phyloP scores from a whole-genome alignment of 2,329 filamentous ascomycete species.

The Venturia asperata region DNA sequence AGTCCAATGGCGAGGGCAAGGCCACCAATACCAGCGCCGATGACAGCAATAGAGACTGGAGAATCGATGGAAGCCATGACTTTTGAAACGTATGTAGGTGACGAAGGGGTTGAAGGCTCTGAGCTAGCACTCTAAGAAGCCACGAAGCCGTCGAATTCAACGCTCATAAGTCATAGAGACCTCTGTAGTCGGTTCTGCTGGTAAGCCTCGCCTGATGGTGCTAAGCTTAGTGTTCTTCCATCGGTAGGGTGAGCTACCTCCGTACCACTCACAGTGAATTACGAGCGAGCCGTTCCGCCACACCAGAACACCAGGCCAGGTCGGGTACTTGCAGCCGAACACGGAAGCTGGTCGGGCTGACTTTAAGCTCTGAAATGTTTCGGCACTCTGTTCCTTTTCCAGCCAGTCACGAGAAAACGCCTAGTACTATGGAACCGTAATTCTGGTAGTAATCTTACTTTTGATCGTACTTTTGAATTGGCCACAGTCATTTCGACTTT shows the following conservation, averaged over 20 bases:
- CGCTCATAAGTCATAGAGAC: slow-evolving; percentile 11
- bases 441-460: too few relatives aligned
- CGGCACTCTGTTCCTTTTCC: not conserved
- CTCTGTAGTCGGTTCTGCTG: not conserved
- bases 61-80: slow-evolving; percentile 16
- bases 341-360: not conserved
- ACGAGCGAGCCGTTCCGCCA: slow-evolving; percentile 1
- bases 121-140: slow-evolving; percentile 10
- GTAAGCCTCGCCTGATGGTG: not conserved
- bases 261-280: not conserved
- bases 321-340: slow-evolving; percentile 1
- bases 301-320: not conserved
- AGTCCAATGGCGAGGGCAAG: slow-evolving; percentile 28
- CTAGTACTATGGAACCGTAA: not conserved
- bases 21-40: slow-evolving; percentile 29
- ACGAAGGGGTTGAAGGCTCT: not conserved
- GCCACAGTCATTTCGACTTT: not conserved
- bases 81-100: not conserved
- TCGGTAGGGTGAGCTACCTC: not conserved
- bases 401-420: not conserved
- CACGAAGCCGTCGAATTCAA: not conserved
- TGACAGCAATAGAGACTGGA: slow-evolving; percentile 26
- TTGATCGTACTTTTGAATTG: not conserved
- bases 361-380: not conserved
- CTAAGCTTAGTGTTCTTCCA: not conserved